phyloP scores from a whole-genome alignment of 805 yeast genomes.

The Saturnispora quitensis region DNA sequence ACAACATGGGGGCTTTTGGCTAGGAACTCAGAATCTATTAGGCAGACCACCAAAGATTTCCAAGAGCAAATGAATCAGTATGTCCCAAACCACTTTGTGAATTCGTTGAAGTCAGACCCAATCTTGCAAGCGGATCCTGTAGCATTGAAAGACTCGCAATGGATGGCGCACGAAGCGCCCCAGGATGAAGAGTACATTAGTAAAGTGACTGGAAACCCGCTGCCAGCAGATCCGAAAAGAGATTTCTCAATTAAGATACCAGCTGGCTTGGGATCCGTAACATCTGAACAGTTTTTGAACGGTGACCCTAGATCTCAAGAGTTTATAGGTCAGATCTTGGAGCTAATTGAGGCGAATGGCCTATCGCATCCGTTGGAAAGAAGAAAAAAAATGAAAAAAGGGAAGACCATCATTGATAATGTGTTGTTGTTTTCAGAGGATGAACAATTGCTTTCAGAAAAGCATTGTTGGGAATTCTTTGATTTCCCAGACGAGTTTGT shows the following conservation, averaged over 20 bases:
- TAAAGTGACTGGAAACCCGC: background rate
- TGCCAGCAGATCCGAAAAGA: conserved; percentile 8
- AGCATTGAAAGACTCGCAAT: background rate
- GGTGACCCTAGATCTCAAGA: conserved; percentile 23
- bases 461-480: conserved; percentile 7
- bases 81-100: conserved; percentile 1
- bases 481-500: conserved; percentile 32
- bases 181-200: background rate
- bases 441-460: conserved; percentile 9
- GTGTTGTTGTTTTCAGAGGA: conserved; percentile 8
- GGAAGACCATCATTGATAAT: conserved; percentile 16
- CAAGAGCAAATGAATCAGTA: background rate
- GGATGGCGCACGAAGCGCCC: background rate
- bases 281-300: conserved; percentile 18
- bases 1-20: background rate
- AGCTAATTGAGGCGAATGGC: conserved; percentile 23
- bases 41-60: background rate
- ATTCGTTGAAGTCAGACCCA: background rate
- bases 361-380: conserved; percentile 24
- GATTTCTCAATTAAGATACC: conserved; percentile 22
- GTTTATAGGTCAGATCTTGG: conserved; percentile 22
- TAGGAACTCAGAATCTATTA: background rate
- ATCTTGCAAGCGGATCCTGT: background rate
- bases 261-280: conserved; percentile 17
- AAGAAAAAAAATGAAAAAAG: conserved; percentile 20